Evolutionary conservation across 345 rosid genomes (phyloP), one percentile per base, ranked within the genome.

Genomic region (Arabidopsis suecica): DNA sequence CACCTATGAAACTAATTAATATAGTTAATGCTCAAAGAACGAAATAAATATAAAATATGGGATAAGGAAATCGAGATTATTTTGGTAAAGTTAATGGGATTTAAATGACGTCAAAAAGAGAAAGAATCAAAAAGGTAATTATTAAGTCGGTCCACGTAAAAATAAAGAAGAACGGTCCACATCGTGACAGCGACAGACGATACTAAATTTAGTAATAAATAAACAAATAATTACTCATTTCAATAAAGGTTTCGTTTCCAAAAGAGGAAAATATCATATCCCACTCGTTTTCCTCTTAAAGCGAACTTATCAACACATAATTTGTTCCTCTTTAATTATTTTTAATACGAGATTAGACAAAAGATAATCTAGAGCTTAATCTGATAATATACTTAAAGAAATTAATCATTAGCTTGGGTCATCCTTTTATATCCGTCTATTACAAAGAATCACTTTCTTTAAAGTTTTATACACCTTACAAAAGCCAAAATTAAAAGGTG

Each of bases 131-230:
- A 60, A 72, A 33, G 20, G 51, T 72, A 18, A 18, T 42, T 14
- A 18, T 42, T 14, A 78, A 60, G 74, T 60, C 53, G 70, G 81
- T 42, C 69, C 70, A 78, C 64, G 74, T 78, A 70, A 78, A 67
- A 53, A 22, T 41, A 66, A 60, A 73, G 78, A 60, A 67, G 65
- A 78, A 67, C 37, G 54, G 81, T 72, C 78, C 9, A 53, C 70
- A 78, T 51, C 81, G 20, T 51, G 78, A 78, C 69, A 78, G 60
- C 64, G 73, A 78, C 70, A 51, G 25, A 34, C 44, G 30, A 66
- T 72, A 50, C 73, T 42, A 72, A 40, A 71, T 40, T 9, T 58
- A 41, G 73, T 34, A 58, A 58, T 41, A 58, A 78, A 72, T 36
- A 72, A 71, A 64, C 57, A 23, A 67, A 67, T 60, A 66, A 72